These are phyloP conservation scores for Hawksworthiomyces lignivorus DNA, from an alignment of 2,329 filamentous ascomycete species.

Conservation along the genomic window DNA sequence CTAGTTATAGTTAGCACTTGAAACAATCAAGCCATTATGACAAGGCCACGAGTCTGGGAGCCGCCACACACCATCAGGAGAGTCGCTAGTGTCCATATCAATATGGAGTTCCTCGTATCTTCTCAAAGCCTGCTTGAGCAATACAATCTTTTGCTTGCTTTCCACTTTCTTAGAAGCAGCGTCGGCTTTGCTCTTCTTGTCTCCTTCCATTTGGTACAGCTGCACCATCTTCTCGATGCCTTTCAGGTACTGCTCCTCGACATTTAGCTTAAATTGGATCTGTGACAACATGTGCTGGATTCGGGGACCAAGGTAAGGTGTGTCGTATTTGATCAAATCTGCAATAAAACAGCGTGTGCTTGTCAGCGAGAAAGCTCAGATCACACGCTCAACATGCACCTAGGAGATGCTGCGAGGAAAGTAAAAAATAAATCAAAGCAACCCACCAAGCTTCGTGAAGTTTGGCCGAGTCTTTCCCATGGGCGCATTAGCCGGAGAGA, in stretches of 20 bases:
- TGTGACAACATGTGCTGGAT: slow-evolving; percentile 99
- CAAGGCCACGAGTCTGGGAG: too few species aligned
- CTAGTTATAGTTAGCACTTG: slow-evolving; percentile 38
- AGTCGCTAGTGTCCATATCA: slow-evolving; percentile 74
- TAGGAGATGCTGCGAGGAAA: too few species aligned
- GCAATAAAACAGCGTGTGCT: background rate
- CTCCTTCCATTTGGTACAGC: slow-evolving; percentile 93
- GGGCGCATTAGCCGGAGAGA: slow-evolving; percentile 6
- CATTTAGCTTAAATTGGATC: slow-evolving; percentile 96
- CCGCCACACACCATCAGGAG: slow-evolving; percentile 70
- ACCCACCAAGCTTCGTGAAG: slow-evolving; percentile 89
- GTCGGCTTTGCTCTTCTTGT: slow-evolving; percentile 90
- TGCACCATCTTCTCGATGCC: slow-evolving; percentile 99
- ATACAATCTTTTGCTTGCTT: slow-evolving; percentile 95
- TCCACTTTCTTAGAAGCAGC: slow-evolving; percentile 84
- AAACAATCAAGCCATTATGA: too few species aligned
- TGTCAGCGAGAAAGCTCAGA: too few species aligned
- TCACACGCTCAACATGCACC: too few species aligned
- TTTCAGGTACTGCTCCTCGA: slow-evolving; percentile 98
- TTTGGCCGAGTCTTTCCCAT: slow-evolving; percentile 74
- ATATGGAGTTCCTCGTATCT: slow-evolving; percentile 96
- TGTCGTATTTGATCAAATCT: slow-evolving; percentile 99
- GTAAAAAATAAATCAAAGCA: background rate
- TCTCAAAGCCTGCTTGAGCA: slow-evolving; percentile 91
- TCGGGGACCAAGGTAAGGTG: slow-evolving; percentile 85